phyloP scores from a whole-genome alignment of 2,329 filamentous ascomycete genomes.

The Aspergillus terreus region DNA sequence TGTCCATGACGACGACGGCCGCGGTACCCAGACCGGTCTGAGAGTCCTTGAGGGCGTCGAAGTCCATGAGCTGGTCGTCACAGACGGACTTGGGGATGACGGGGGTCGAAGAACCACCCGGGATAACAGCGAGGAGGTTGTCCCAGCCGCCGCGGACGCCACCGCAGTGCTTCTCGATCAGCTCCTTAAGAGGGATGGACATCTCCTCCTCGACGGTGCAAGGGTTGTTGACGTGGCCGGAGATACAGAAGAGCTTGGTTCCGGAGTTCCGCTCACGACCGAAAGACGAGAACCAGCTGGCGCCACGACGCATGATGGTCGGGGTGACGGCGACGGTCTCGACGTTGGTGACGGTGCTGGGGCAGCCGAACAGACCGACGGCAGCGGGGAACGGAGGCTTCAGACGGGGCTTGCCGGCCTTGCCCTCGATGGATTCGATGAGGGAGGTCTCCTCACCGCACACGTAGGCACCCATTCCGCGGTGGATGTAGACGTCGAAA shows the following conservation, averaged over 20 bases:
- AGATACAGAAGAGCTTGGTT: slow-evolving; percentile 98
- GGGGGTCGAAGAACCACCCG: slow-evolving; percentile 92
- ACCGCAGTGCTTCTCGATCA: slow-evolving; percentile 98
- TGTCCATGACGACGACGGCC: slow-evolving; percentile 98
- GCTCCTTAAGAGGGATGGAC: slow-evolving; percentile 91
- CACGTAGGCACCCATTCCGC: slow-evolving; percentile 94
- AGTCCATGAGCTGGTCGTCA: slow-evolving; percentile 97
- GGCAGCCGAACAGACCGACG: slow-evolving; percentile 96
- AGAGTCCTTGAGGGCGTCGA: slow-evolving; percentile 95
- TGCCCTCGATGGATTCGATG: slow-evolving; percentile 97
- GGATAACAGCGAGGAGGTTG: slow-evolving; percentile 91
- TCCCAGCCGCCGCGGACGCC: slow-evolving; percentile 97
- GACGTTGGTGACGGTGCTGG: slow-evolving; percentile 96
- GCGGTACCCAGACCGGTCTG: slow-evolving; percentile 96
- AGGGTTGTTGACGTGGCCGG: slow-evolving; percentile 97
- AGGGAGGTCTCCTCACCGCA: slow-evolving; percentile 97
- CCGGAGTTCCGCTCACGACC: slow-evolving; percentile 94
- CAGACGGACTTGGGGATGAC: slow-evolving; percentile 87
- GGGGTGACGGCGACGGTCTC: slow-evolving; percentile 94
- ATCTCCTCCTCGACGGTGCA: slow-evolving; percentile 98
- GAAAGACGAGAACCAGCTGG: slow-evolving; percentile 87
- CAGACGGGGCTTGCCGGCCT: slow-evolving; percentile 95
- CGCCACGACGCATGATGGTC: slow-evolving; percentile 90
- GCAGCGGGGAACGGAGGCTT: slow-evolving; percentile 98
- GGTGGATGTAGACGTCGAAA: slow-evolving; percentile 95